Percentiles rank a stretch among this genome's conserved stretches.
Conservation (phyloP, 768 basidiomycete species). For the Leccinum boreale region DNA sequence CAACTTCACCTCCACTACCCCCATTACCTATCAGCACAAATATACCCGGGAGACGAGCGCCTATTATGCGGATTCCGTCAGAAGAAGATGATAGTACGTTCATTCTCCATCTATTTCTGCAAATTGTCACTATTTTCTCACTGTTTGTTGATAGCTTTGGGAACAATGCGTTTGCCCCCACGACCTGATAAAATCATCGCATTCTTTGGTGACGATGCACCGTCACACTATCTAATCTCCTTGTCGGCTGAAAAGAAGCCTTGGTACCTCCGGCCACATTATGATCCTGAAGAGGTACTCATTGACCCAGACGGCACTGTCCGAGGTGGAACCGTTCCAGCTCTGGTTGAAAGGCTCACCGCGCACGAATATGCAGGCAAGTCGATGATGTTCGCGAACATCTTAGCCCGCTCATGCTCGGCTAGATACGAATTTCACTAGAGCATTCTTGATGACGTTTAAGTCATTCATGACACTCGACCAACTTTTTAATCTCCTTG, state of each 20-base stretch:
- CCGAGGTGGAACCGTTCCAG: slow-evolving; percentile 57
- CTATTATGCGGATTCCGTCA: neutral
- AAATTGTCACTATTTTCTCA: neutral
- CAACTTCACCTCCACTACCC: slow-evolving; percentile 4
- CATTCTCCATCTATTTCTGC: neutral
- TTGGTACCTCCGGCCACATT: slow-evolving; percentile 59
- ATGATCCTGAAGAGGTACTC: slow-evolving; percentile 53
- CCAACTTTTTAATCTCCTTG: slow-evolving; percentile 52
- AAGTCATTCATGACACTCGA: slow-evolving; percentile 59
- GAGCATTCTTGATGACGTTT: slow-evolving; percentile 68
- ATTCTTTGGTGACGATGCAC: slow-evolving; percentile 51
- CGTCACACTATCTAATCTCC: slow-evolving; percentile 39
- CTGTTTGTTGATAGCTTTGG: slow-evolving; percentile 12
- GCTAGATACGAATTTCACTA: slow-evolving; percentile 52
- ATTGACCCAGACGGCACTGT: slow-evolving; percentile 63
- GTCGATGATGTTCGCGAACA: slow-evolving; percentile 14
- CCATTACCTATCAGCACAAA: slow-evolving; percentile 14
- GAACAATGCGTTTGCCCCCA: slow-evolving; percentile 13
- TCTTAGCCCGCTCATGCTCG: slow-evolving; percentile 1
- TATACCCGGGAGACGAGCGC: neutral
- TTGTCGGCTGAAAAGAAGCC: slow-evolving; percentile 44
- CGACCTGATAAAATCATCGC: slow-evolving; percentile 43
- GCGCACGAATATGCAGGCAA: slow-evolving; percentile 58
- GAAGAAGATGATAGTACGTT: slow-evolving; percentile 21
- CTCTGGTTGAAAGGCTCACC: slow-evolving; percentile 64